Percentiles rank a stretch among this genome's conserved stretches.
These are phyloP conservation scores for Eucalyptus erythrocorys DNA, from an alignment of 345 rosid genomes.

Conservation along the genomic window DNA sequence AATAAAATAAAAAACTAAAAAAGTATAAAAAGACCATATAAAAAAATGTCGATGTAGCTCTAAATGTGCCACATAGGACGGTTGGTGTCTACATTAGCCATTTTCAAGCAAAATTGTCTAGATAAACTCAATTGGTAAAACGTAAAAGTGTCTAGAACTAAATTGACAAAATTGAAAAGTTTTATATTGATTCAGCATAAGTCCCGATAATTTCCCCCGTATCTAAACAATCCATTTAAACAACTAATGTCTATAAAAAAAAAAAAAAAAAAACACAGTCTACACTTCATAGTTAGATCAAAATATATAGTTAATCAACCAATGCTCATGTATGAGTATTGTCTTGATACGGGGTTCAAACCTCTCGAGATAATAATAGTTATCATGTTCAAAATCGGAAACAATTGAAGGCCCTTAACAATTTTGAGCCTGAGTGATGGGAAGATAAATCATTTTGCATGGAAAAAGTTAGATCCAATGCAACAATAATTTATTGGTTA, in stretches of 20 bases:
- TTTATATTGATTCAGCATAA: too few species aligned
- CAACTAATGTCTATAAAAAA: neutral
- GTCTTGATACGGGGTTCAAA: neutral
- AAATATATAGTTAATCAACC: neutral
- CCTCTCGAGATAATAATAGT: neutral
- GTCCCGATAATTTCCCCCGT: too few species aligned
- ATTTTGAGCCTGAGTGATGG: neutral
- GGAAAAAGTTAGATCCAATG: neutral
- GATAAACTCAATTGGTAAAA: too few species aligned
- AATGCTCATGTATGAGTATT: neutral
- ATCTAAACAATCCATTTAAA: too few species aligned
- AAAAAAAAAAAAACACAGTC: neutral
- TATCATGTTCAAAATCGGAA: neutral
- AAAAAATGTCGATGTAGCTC: too few species aligned
- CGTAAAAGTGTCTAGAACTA: too few species aligned
- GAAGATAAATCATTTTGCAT: neutral
- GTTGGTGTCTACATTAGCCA: too few species aligned
- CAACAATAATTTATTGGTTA: neutral
- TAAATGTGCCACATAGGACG: too few species aligned
- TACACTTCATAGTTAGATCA: neutral
- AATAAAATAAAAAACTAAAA: too few species aligned
- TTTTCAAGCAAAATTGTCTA: too few species aligned
- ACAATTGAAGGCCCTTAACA: neutral
- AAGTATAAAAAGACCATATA: too few species aligned
- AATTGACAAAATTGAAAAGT: too few species aligned